Evolutionary conservation across 257 asterid genomes (phyloP), one percentile per base, ranked within the genome.

Genomic region (Solanum bulbocastanum): DNA sequence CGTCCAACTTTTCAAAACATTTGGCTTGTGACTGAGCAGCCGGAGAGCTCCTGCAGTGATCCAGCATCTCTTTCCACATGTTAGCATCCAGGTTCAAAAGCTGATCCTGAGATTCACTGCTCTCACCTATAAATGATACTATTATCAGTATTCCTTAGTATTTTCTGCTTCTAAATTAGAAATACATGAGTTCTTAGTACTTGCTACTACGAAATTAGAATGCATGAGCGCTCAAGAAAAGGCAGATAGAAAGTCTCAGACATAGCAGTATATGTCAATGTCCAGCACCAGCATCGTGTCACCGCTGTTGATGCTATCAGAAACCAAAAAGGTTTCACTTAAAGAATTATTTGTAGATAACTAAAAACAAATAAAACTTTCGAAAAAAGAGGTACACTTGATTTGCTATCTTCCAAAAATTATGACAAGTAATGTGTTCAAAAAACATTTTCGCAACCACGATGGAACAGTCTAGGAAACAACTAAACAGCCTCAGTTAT

Each of bases 41-140:
- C 42, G 91, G 89, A 23, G 90, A 89, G 85, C 75, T 88, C 87
- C 83, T 83, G 88, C 91, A 93, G 93, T 87, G 90, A 88, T 86
- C 91, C 42, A 91, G 92, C 94, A 92, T 87, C 86, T 92, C 94
- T 44, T 90, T 89, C 98, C 99, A 95, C 87, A 91, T 91, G 88
- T 88, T 90, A 56, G 84, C 92, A 83, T 90, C 97, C 32, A 33
- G 87, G 58, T 69, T 90, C 66, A 90, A 83, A 62, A 89, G 92
- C 32, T 91, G 93, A 76, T 86, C 87, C 37, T 72, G 91, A 58
- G 91, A 88, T 76, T 76, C 90, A 87, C 87, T 83, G 83, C 60
- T 90, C 52, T 88, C 90, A 87, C 90, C 99, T 95, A 92, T 88
- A 90, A 88, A 88, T 71, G 30, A 14, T 69, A 49, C 30, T 49